Evolutionary conservation across 352 stramenopile genomes (phyloP).

Genomic region (Pythium phragmiticola): DNA sequence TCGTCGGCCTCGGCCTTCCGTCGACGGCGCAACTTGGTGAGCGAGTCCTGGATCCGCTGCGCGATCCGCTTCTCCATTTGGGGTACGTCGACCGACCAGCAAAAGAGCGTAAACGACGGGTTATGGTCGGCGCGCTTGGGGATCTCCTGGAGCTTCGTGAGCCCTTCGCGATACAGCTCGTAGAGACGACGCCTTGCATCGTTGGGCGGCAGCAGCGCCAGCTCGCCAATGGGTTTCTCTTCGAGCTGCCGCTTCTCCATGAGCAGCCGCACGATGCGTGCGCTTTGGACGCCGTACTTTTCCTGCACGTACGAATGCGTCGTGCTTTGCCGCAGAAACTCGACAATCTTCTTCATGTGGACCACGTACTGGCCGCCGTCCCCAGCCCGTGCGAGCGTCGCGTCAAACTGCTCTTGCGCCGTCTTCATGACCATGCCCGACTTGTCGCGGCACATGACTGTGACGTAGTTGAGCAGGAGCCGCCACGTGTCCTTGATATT

Average conservation of each 20-base stretch:
- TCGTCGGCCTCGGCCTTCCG: conserved; percentile 77
- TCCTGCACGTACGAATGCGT: conserved; percentile 82
- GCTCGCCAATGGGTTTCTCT: conserved; percentile 82
- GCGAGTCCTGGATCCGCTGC: conserved; percentile 67
- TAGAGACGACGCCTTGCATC: conserved; percentile 81
- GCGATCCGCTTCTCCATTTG: conserved; percentile 59
- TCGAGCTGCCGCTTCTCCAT: conserved; percentile 86
- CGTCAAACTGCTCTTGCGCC: conserved; percentile 64
- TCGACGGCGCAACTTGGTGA: conserved; percentile 68
- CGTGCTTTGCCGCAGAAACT: conserved; percentile 74
- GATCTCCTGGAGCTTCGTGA: conserved; percentile 86
- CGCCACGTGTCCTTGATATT: conserved; percentile 83
- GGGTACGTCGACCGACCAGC: conserved; percentile 78
- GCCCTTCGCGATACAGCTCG: conserved; percentile 69
- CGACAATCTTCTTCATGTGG: conserved; percentile 88
- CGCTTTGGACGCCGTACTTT: conserved; percentile 76
- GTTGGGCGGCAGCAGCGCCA: conserved; percentile 80
- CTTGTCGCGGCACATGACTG: conserved; percentile 88
- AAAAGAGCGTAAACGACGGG: conserved; percentile 86
- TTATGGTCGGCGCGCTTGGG: conserved; percentile 88
- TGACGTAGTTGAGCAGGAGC: conserved; percentile 86
- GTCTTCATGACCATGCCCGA: conserved; percentile 88
- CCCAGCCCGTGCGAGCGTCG: conserved; percentile 41
- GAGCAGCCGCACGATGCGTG: conserved; percentile 83
- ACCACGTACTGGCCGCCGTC: conserved; percentile 88